These are phyloP conservation scores for Rhodotorula babjevae DNA, from an alignment of 768 basidiomycete species.

Conservation along the genomic window DNA sequence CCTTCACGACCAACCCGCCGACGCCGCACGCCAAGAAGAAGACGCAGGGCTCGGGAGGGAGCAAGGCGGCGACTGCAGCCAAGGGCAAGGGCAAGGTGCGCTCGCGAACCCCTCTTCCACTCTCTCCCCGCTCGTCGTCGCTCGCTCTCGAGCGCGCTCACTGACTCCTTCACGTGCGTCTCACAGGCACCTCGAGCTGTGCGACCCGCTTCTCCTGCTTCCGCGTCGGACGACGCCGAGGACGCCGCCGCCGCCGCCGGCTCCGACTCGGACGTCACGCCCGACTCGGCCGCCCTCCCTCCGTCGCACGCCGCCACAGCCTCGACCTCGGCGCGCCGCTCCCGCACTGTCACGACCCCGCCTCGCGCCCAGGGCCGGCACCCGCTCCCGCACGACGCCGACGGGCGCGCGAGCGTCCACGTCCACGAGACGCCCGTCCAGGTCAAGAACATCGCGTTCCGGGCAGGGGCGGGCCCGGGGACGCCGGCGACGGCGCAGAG, in stretches of 20 bases:
- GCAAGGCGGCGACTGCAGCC: not conserved
- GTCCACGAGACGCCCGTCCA: constrained; percentile 34
- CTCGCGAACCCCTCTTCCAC: not conserved
- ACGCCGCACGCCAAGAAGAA: constrained; percentile 14
- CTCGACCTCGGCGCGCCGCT: constrained; percentile 3
- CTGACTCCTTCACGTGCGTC: not conserved
- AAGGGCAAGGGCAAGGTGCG: constrained; percentile 11
- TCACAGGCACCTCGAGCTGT: not conserved
- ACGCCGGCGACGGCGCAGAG: constrained; percentile 17
- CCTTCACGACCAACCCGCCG: constrained; percentile 31
- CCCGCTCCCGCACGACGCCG: not conserved
- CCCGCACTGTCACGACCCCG: not conserved
- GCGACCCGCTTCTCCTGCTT: not conserved
- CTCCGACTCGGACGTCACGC: not conserved
- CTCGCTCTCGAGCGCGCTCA: not conserved
- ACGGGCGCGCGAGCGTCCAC: constrained; percentile 4
- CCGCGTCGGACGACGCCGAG: not conserved
- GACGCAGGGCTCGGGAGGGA: too few species aligned
- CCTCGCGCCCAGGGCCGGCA: too few species aligned
- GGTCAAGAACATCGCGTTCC: constrained; percentile 25
- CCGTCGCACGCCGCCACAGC: not conserved
- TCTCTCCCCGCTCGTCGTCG: too few species aligned
- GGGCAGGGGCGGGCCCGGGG: constrained; percentile 5
- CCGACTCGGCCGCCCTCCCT: not conserved
- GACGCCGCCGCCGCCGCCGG: not conserved